Evolutionary conservation across 805 yeast genomes (phyloP), one percentile per base, ranked within the genome.

Genomic region (Ogataea paraovalis): DNA sequence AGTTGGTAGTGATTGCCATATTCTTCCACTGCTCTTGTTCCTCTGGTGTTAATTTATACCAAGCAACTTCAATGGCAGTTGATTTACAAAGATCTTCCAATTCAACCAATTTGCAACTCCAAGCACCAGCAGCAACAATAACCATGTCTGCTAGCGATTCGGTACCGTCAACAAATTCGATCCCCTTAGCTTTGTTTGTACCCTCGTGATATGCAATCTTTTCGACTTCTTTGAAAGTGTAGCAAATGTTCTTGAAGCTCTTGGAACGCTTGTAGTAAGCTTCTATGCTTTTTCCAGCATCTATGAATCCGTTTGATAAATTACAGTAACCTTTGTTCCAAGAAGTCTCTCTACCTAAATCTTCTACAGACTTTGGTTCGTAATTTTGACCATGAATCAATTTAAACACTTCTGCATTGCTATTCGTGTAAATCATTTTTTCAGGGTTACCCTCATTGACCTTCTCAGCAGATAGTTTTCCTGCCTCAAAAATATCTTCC

Each of bases 1-100:
- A 43, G 33, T 60, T 60, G 23, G 61, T 58, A 5, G 64, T 57
- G 30, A 58, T 60, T 27, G 64, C 47, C 64, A 60, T 60, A 33
- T 54, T 38, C 28, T 48, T 54, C 61, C 62, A 60, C 37, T 51
- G 39, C 12, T 46, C 47, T 38, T 51, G 51, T 44, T 60, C 64
- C 47, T 58, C 60, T 1, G 44, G 33, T 2, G 60, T 54, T 9
- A 58, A 42, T 33, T 57, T 57, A 34, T 40, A 51, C 62, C 64
- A 60, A 4, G 56, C 61, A 39, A 60, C 64, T 41, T 58, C 64
- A 39, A 60, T 54, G 3, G 62, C 61, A 5, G 52, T 40, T 3
- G 54, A 46, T 12, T 45, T 40, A 21, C 53, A 45, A 20, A 58
- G 30, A 4, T 49, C 52, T 32, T 58, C 50, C 14, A 58, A 34